Conservation (phyloP, 2,329 filamentous ascomycete genomes). For the Alternaria triticina region DNA sequence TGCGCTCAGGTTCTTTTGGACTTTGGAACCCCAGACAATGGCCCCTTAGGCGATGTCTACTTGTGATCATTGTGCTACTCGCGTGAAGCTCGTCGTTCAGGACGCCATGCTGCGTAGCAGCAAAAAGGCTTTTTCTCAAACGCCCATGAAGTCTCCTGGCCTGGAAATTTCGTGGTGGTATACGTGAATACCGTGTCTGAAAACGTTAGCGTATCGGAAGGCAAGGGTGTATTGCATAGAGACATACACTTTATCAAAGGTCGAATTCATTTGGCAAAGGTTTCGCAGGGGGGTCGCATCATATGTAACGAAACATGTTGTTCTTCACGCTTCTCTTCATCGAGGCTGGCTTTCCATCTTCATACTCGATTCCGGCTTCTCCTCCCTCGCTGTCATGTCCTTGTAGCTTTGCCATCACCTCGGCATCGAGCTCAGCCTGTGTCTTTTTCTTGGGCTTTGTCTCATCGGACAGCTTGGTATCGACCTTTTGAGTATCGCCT, state of each 20-base stretch:
- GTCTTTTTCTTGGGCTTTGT: conserved; percentile 57
- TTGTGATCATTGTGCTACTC: neutral
- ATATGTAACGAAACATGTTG: conserved; percentile 78
- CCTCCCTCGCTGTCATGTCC: conserved; percentile 73
- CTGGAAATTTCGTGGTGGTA: neutral
- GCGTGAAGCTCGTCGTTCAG: neutral
- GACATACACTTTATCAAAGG: neutral
- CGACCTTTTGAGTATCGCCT: conserved; percentile 15
- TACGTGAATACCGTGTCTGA: neutral
- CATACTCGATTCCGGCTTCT: conserved; percentile 73
- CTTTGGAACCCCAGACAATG: neutral
- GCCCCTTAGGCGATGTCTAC: neutral
- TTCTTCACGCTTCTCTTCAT: conserved; percentile 77
- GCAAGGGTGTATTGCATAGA: neutral
- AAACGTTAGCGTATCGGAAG: neutral
- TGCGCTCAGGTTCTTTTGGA: neutral
- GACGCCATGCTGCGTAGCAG: neutral
- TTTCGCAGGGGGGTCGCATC: neutral
- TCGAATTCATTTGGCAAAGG: neutral
- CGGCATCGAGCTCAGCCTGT: conserved; percentile 68
- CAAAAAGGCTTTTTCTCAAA: no score
- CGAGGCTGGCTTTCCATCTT: conserved; percentile 72
- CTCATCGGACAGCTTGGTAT: conserved; percentile 17
- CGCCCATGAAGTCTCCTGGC: neutral
- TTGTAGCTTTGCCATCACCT: conserved; percentile 70